These are phyloP conservation scores for Coemansia sp. DNA, from an alignment of 192 early-diverging fungal genomes.

Conservation along the genomic window DNA sequence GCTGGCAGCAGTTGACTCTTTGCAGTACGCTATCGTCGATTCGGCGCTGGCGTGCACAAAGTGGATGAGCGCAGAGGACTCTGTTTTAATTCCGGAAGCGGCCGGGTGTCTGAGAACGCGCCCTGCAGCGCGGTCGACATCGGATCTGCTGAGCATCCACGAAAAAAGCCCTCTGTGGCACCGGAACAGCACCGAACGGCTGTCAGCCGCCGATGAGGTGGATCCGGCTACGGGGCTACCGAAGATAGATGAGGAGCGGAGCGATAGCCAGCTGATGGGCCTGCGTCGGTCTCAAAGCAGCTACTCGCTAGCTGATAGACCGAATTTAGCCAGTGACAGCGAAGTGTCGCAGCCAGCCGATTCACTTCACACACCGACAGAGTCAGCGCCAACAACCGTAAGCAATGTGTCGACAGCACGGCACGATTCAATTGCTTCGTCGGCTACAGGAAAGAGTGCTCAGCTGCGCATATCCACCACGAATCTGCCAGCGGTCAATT, in stretches of 20 bases:
- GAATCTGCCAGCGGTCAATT: constrained; percentile 3
- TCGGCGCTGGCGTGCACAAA: constrained; percentile 27
- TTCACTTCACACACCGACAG: too few species aligned
- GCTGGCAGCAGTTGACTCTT: constrained; percentile 19
- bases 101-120: not conserved
- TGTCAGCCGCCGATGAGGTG: not conserved
- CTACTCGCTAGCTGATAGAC: not conserved
- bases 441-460: not conserved
- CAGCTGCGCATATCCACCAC: constrained; percentile 13
- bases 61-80: constrained; percentile 15
- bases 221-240: not conserved
- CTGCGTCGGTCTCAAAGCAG: constrained; percentile 1
- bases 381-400: not conserved
- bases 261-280: not conserved
- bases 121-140: not conserved
- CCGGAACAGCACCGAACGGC: too few species aligned
- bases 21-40: constrained; percentile 42
- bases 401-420: not conserved
- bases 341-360: too few species aligned
- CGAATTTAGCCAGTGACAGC: not conserved
- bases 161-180: too few species aligned
- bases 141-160: constrained; percentile 4
- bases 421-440: not conserved
- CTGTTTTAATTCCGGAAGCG: not conserved
- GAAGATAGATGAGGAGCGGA: not conserved